A percentile compares a stretch with the other conserved stretches of the same genome.
Conservation (phyloP, 75 land plant genomes). For the Pinus tabuliformis region DNA sequence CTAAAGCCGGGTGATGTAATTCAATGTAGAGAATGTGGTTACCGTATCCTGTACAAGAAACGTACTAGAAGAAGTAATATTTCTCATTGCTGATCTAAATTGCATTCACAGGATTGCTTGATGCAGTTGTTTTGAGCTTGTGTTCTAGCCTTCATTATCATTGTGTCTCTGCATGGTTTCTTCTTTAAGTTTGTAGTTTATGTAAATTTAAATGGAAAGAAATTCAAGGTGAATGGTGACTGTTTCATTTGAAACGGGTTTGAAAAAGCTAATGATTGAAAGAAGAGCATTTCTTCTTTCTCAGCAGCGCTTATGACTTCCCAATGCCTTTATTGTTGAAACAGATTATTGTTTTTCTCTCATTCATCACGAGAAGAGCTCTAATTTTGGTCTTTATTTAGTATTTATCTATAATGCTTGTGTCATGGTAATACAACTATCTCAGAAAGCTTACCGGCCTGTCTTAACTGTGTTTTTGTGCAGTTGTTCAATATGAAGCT, state of each 20-base stretch:
- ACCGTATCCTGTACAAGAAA: slow-evolving; percentile 93
- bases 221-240: not conserved
- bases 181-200: not conserved
- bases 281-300: not conserved
- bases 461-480: not conserved
- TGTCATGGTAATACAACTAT: not conserved
- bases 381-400: not conserved
- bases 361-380: not conserved
- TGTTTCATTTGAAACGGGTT: not conserved
- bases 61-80: slow-evolving; percentile 80
- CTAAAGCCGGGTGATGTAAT: slow-evolving; percentile 91
- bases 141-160: not conserved
- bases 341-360: not conserved
- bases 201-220: not conserved
- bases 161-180: not conserved
- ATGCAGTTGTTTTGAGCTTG: not conserved
- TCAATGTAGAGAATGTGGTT: slow-evolving; percentile 94
- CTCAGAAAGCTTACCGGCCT: not conserved
- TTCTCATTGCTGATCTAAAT: not conserved
- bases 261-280: not conserved
- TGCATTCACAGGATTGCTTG: not conserved
- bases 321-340: not conserved
- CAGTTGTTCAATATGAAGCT: slow-evolving; percentile 11
- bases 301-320: not conserved
- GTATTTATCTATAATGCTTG: not conserved